These are phyloP conservation scores for Sextonia rubra DNA, from an alignment of 164 flowering plant species.

Conservation along the genomic window DNA sequence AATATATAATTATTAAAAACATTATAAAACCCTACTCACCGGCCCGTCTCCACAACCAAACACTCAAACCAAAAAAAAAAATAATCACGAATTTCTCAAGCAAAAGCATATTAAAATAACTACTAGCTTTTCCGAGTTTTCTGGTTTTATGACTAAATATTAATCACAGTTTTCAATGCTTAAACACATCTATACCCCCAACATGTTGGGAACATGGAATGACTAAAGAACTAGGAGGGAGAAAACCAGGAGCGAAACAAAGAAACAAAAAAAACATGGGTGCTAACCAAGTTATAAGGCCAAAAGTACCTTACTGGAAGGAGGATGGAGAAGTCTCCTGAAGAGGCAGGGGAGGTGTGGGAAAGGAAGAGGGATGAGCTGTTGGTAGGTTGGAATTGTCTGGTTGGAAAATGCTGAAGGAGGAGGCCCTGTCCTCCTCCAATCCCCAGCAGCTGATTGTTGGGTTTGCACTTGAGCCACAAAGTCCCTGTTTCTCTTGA, in stretches of 20 bases:
- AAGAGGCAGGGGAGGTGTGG: conserved; percentile 11
- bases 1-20: neutral
- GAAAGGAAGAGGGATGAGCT: conserved; percentile 9
- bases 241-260: neutral
- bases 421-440: neutral
- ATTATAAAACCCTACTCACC: neutral
- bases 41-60: no score
- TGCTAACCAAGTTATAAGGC: neutral
- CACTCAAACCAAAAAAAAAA: no score
- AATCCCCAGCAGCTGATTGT: neutral
- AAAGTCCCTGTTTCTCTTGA: neutral
- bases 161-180: neutral
- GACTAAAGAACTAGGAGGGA: neutral
- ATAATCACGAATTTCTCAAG: no score
- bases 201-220: neutral
- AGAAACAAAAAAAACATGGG: neutral
- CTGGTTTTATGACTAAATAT: neutral
- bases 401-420: neutral
- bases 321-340: conserved; percentile 22
- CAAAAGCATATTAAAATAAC: no score
- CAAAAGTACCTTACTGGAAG: conserved; percentile 25
- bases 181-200: neutral
- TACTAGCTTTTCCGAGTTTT: no score
- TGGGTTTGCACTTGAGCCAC: neutral
- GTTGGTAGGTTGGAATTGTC: conserved; percentile 10